These are phyloP conservation scores for Amaranthus cruentus DNA, from an alignment of 148 eudicot species.

Conservation along the genomic window DNA sequence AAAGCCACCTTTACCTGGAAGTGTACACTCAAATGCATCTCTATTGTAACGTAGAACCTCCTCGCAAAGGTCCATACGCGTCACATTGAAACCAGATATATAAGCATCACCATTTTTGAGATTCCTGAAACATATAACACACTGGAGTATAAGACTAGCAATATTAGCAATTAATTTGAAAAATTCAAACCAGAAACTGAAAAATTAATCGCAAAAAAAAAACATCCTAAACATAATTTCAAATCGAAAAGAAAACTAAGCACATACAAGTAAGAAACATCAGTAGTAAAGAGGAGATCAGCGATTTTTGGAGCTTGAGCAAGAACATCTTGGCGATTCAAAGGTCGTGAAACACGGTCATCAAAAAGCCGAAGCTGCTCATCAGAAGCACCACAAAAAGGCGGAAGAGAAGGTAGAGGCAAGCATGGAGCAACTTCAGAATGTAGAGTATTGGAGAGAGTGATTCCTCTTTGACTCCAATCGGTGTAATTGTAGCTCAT, in stretches of 20 bases:
- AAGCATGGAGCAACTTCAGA: constrained; percentile 86
- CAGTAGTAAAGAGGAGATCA: constrained; percentile 62
- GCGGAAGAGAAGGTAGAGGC: constrained; percentile 86
- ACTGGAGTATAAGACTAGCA: constrained; percentile 2
- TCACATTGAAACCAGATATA: constrained; percentile 30
- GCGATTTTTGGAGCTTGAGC: constrained; percentile 61
- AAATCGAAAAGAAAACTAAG: not conserved
- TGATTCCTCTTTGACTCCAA: constrained; percentile 57
- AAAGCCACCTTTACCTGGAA: constrained; percentile 56
- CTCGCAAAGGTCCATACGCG: constrained; percentile 48
- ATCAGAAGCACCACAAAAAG: constrained; percentile 73
- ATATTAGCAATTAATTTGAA: not conserved
- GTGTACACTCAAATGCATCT: constrained; percentile 55
- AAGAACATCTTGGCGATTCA: constrained; percentile 47
- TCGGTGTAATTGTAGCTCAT: constrained; percentile 31
- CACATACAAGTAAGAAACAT: constrained; percentile 85
- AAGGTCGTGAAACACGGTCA: constrained; percentile 33
- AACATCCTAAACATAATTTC: not conserved
- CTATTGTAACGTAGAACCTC: constrained; percentile 62
- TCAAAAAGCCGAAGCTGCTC: constrained; percentile 63
- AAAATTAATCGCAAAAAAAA: not conserved
- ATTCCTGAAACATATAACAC: constrained; percentile 41
- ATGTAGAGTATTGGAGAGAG: constrained; percentile 69
- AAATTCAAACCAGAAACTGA: not conserved
- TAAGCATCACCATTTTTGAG: constrained; percentile 44